These are phyloP conservation scores for Ambrosia hybrid DNA, from an alignment of 140 eudicot genomes.

Conservation along the genomic window DNA sequence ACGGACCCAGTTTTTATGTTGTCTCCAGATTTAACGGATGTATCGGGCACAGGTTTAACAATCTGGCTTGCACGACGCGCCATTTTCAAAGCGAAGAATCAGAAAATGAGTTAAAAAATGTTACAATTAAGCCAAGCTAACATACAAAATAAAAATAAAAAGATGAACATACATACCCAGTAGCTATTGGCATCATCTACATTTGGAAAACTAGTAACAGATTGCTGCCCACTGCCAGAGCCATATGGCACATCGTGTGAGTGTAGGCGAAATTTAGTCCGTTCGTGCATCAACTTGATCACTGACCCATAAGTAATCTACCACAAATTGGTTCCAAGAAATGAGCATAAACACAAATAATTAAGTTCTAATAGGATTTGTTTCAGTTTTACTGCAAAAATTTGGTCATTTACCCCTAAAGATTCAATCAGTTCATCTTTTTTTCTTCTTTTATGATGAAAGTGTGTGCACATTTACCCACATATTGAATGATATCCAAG, in stretches of 20 bases:
- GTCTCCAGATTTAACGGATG: slow-evolving; percentile 73
- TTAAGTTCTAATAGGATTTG: slow-evolving; percentile 1
- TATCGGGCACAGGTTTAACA: slow-evolving; percentile 58
- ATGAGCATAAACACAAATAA: slow-evolving; percentile 16
- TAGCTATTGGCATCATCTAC: slow-evolving; percentile 97
- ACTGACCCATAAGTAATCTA: slow-evolving; percentile 89
- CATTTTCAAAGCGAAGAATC: slow-evolving; percentile 14
- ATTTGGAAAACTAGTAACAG: slow-evolving; percentile 88
- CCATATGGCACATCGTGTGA: slow-evolving; percentile 99
- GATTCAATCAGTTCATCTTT: background rate
- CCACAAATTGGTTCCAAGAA: slow-evolving; percentile 17
- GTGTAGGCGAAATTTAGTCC: slow-evolving; percentile 84
- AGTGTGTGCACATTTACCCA: background rate
- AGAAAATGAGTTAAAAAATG: background rate
- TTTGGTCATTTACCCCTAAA: background rate
- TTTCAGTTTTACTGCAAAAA: background rate
- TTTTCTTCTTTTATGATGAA: slow-evolving; percentile 2
- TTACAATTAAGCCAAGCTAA: background rate
- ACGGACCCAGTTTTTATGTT: slow-evolving; percentile 63
- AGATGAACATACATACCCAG: slow-evolving; percentile 73
- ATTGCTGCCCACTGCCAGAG: slow-evolving; percentile 99
- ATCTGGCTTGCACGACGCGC: slow-evolving; percentile 36
- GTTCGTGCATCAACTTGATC: slow-evolving; percentile 93
- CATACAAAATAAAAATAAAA: background rate
- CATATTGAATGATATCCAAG: background rate